Conservation (phyloP, 768 basidiomycete species). For the Pseudohyphozyma bogoriensis region DNA sequence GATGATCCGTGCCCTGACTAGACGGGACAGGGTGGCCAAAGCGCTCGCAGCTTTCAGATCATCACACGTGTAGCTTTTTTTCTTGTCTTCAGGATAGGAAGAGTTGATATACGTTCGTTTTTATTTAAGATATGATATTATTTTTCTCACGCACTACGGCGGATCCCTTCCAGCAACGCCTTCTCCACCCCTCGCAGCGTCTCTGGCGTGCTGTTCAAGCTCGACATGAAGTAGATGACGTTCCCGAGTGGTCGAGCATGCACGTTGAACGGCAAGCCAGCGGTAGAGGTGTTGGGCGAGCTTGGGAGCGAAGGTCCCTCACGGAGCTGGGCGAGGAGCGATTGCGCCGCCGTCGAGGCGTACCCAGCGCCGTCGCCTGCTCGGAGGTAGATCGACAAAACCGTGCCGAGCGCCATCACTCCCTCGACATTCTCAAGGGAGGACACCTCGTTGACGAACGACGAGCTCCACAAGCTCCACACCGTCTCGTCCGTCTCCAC, state of each 20-base stretch:
- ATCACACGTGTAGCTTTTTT: too few relatives aligned
- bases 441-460: constrained; percentile 14
- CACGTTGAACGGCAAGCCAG: constrained; percentile 52
- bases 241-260: constrained; percentile 84
- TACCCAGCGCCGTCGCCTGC: constrained; percentile 39
- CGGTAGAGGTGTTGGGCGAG: constrained; percentile 41
- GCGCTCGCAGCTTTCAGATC: too few relatives aligned
- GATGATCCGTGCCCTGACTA: too few relatives aligned
- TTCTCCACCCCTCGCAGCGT: constrained; percentile 29
- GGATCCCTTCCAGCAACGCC: too few relatives aligned
- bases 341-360: constrained; percentile 54
- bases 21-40: too few relatives aligned
- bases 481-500: neutral
- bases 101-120: too few relatives aligned
- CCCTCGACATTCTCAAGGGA: constrained; percentile 5
- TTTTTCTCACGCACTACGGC: too few relatives aligned
- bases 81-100: too few relatives aligned
- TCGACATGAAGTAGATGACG: constrained; percentile 85
- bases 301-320: constrained; percentile 27
- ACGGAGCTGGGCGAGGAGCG: constrained; percentile 49
- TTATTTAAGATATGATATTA: too few relatives aligned
- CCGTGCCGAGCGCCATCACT: constrained; percentile 17
- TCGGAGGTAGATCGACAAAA: constrained; percentile 20
- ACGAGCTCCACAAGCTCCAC: constrained; percentile 20
- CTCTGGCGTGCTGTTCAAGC: constrained; percentile 53